Evolutionary conservation across 148 eudicot species (phyloP).

Genomic region (Camellia lanceoleosa): DNA sequence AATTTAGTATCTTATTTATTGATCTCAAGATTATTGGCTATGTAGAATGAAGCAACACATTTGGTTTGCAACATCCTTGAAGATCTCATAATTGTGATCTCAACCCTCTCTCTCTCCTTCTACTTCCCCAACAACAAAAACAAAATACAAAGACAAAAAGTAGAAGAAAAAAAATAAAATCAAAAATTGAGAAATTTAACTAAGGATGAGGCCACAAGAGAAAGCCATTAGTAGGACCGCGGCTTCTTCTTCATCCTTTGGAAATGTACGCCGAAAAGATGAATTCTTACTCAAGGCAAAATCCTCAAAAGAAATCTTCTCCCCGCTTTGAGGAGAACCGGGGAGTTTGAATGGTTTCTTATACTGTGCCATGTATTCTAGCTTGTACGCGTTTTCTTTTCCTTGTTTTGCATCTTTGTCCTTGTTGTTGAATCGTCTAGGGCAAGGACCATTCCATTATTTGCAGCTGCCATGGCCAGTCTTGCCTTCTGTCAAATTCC

Average conservation of each 20-base stretch:
- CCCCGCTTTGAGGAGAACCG: not conserved
- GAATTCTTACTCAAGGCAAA: slow-evolving; percentile 17
- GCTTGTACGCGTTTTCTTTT: slow-evolving; percentile 14
- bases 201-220: slow-evolving; percentile 40
- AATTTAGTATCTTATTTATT: no score
- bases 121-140: not conserved
- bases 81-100: not conserved
- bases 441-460: not conserved
- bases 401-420: slow-evolving; percentile 16
- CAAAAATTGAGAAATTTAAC: not conserved
- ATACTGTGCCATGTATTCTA: slow-evolving; percentile 20
- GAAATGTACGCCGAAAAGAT: slow-evolving; percentile 22
- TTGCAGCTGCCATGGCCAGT: slow-evolving; percentile 42
- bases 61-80: not conserved
- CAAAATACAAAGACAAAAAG: not conserved
- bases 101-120: not conserved
- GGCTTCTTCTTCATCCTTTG: slow-evolving; percentile 58
- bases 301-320: slow-evolving; percentile 19
- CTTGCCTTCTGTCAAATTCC: slow-evolving; percentile 61
- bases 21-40: no score
- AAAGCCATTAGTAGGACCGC: slow-evolving; percentile 56
- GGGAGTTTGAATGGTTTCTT: slow-evolving; percentile 18
- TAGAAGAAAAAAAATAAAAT: not conserved
- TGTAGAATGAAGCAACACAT: not conserved
- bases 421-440: not conserved